Evolutionary conservation across 805 yeast genomes (phyloP).

Genomic region (Starmera caribaea): DNA sequence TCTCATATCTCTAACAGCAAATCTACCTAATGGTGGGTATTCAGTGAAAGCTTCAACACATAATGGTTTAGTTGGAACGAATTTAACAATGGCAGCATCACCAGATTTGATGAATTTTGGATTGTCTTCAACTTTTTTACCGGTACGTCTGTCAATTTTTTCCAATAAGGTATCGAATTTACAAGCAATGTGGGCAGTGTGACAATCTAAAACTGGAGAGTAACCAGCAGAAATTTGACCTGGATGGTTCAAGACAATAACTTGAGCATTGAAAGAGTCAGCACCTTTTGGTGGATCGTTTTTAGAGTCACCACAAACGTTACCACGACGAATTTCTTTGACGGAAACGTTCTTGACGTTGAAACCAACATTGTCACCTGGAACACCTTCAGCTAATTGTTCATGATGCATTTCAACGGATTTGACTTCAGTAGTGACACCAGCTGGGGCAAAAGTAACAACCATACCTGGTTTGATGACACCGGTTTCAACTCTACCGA

Average conservation of each 20-base stretch:
- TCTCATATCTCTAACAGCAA: constrained; percentile 99
- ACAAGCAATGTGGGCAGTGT: constrained; percentile 93
- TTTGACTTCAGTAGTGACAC: constrained; percentile 82
- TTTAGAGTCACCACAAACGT: constrained; percentile 91
- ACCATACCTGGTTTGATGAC: constrained; percentile 88
- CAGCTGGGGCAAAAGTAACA: constrained; percentile 85
- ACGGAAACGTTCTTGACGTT: constrained; percentile 91
- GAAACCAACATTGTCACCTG: constrained; percentile 94
- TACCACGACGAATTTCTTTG: constrained; percentile 89
- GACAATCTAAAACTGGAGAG: constrained; percentile 88
- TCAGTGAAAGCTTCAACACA: neutral
- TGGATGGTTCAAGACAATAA: constrained; percentile 86
- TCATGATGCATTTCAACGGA: constrained; percentile 30
- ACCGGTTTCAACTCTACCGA: constrained; percentile 94
- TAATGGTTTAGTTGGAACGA: constrained; percentile 62
- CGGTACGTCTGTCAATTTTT: constrained; percentile 93
- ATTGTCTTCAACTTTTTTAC: constrained; percentile 82
- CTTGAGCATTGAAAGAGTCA: constrained; percentile 82
- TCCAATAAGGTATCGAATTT: constrained; percentile 70
- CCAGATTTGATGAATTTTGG: constrained; percentile 95
- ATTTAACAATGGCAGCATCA: constrained; percentile 90
- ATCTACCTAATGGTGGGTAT: constrained; percentile 86
- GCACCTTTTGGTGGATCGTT: constrained; percentile 83
- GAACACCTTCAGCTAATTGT: constrained; percentile 85
- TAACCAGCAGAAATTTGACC: constrained; percentile 90